Evolutionary conservation across 2,329 filamentous ascomycete species (phyloP), one percentile per base, ranked within the genome.

Genomic region (Ilyonectria robusta): DNA sequence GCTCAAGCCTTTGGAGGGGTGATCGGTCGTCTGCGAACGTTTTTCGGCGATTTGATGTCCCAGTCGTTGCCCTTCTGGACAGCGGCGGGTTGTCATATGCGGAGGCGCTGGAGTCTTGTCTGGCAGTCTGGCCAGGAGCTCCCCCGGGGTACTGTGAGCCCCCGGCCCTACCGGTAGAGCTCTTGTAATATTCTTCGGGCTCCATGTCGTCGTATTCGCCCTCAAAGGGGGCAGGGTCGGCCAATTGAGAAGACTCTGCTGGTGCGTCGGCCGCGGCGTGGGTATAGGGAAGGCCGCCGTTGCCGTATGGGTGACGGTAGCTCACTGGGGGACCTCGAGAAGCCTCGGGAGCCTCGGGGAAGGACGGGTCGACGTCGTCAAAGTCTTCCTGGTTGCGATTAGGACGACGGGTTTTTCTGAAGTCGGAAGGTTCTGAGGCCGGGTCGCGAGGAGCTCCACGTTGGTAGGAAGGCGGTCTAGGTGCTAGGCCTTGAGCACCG

Each of bases 1-100:
- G 89, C 84, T 99, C 95, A 72, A 99, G 88, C 84, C 92, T 96
- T 81, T 99, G 95, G 59, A 99, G 87, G 59, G 97, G 96, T 70
- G 95, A 98, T 75, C 93, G 90, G 78, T 97, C 92, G 64, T 92
- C 87, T 76, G 95, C 93, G 81, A 93, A 90, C 83, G 86, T 84
- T 84, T 84, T 88, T 62, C 84, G 82, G 71, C 85, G 83, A 72
- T 83, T 82, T 59, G 80, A 77, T 58, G 79, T 81, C 69, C 77
- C 80, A 57, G 72, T 80, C 47, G 84, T 82, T 21, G 79, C 77
- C 75, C 79, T 83, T 74, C 79, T 82, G 2, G 77, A 73, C 61
- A 81, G 79, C 46, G 73, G 59, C 46, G 66, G 66, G 19, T 70
- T 55, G 55, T 75, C 69, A 57, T 73, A 69, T 51, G 71, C 62